Conservation (phyloP, 164 flowering plant species). For the Vitis amurensis region DNA sequence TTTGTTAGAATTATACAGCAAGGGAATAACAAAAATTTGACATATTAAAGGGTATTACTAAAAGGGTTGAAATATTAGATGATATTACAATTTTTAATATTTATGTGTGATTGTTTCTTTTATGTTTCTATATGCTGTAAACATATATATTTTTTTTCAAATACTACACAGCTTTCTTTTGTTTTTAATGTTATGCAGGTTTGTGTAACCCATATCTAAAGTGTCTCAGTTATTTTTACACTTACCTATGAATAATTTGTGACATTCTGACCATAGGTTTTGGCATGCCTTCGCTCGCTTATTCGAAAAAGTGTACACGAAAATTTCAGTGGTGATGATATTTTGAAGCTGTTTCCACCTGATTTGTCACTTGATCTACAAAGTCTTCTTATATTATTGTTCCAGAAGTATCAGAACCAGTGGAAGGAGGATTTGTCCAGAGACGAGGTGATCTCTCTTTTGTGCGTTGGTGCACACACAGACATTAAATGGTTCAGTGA, state of each 20-base stretch:
- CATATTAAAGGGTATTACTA: no score
- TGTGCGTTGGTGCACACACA: not conserved
- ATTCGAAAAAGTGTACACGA: slow-evolving; percentile 44
- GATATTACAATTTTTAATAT: no score
- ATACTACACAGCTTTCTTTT: no score
- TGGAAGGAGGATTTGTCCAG: slow-evolving; percentile 51
- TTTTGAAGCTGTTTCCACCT: slow-evolving; percentile 51
- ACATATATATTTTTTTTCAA: no score
- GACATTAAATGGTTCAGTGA: not conserved
- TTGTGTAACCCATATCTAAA: not conserved
- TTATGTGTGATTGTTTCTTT: no score
- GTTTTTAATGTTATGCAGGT: not conserved
- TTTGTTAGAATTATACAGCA: no score
- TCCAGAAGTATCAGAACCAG: slow-evolving; percentile 43
- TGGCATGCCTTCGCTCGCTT: slow-evolving; percentile 63
- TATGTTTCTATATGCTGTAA: no score
- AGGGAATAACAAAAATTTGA: no score
- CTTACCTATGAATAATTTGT: no score
- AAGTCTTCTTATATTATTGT: slow-evolving; percentile 28
- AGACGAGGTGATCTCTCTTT: slow-evolving; percentile 32
- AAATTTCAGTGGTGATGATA: slow-evolving; percentile 29
- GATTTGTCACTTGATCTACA: slow-evolving; percentile 44
- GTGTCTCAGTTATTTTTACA: no score
- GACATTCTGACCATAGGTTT: slow-evolving; percentile 28
- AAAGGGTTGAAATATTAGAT: no score